Percentiles rank a stretch among this genome's conserved stretches.
Evolutionary conservation across 495 filamentous ascomycete species (phyloP).

Genomic region (Viridothelium virens): DNA sequence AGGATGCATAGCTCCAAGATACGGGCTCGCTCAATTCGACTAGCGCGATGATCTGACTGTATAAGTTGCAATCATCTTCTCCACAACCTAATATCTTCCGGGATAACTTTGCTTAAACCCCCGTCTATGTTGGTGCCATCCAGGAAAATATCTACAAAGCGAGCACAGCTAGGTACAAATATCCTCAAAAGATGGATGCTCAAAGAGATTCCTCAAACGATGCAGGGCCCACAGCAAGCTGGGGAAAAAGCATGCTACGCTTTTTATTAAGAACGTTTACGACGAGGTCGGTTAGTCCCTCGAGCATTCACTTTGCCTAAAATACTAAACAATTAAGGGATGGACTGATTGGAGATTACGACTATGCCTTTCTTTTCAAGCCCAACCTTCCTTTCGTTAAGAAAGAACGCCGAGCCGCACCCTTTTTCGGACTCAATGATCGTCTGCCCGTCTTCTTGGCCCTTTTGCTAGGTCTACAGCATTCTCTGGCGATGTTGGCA

Average conservation of each 20-base stretch:
- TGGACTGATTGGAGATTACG: slow-evolving; percentile 75
- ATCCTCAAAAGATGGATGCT: background rate
- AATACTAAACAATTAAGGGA: slow-evolving; percentile 40
- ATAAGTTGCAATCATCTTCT: too few relatives aligned
- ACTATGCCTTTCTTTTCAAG: slow-evolving; percentile 70
- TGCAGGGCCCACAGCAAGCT: background rate
- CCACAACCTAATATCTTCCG: too few relatives aligned
- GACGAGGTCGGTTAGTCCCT: background rate
- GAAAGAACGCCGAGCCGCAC: slow-evolving; percentile 52
- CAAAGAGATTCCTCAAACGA: background rate
- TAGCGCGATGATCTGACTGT: too few relatives aligned
- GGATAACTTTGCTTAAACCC: too few relatives aligned
- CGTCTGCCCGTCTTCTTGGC: slow-evolving; percentile 72
- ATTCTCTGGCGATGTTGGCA: slow-evolving; percentile 60
- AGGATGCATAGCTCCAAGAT: too few relatives aligned
- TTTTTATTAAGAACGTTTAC: background rate
- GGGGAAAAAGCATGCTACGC: background rate
- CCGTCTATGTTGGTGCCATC: background rate
- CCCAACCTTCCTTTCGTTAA: slow-evolving; percentile 81
- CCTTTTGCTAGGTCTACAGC: slow-evolving; percentile 63
- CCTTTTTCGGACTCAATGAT: slow-evolving; percentile 86
- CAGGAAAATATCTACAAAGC: background rate
- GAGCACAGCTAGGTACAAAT: background rate
- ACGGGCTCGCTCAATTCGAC: too few relatives aligned
- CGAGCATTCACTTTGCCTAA: background rate